These are phyloP conservation scores for Fusarium transvaalense DNA, from an alignment of 2,329 filamentous ascomycete genomes.

Conservation along the genomic window DNA sequence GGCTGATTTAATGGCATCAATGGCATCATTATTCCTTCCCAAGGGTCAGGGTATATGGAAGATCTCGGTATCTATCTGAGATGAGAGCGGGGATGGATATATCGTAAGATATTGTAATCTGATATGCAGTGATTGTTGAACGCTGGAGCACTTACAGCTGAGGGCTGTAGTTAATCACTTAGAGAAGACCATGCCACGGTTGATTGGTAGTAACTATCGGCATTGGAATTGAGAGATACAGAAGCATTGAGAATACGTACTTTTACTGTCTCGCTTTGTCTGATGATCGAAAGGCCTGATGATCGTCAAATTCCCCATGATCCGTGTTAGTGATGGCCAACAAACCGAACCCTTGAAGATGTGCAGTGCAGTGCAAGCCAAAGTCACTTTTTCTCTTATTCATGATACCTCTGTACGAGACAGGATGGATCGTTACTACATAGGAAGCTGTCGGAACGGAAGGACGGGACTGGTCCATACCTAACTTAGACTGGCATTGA, in stretches of 20 bases:
- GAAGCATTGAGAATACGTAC: background rate
- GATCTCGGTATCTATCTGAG: constrained; percentile 28
- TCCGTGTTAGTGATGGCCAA: constrained; percentile 12
- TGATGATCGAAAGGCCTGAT: constrained; percentile 8
- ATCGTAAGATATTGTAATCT: constrained; percentile 23
- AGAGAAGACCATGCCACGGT: background rate
- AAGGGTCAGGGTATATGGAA: constrained; percentile 19
- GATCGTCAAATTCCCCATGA: constrained; percentile 5
- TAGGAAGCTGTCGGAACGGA: constrained; percentile 38
- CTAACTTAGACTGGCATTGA: constrained; percentile 11
- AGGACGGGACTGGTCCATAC: constrained; percentile 18
- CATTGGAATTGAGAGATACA: background rate
- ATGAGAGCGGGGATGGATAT: constrained; percentile 12
- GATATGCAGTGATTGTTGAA: constrained; percentile 29
- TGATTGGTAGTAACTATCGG: background rate
- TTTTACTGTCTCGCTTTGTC: constrained; percentile 9
- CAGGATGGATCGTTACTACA: constrained; percentile 12
- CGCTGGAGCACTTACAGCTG: constrained; percentile 15
- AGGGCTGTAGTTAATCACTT: background rate
- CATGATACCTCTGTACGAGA: constrained; percentile 16
- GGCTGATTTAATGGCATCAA: constrained; percentile 44
- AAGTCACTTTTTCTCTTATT: constrained; percentile 24
- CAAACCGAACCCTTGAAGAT: constrained; percentile 5
- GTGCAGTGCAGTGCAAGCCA: background rate
- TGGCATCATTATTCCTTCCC: constrained; percentile 32